Conservation (phyloP, 192 early-diverging fungal genomes). For the Glomus cerebriforme region DNA sequence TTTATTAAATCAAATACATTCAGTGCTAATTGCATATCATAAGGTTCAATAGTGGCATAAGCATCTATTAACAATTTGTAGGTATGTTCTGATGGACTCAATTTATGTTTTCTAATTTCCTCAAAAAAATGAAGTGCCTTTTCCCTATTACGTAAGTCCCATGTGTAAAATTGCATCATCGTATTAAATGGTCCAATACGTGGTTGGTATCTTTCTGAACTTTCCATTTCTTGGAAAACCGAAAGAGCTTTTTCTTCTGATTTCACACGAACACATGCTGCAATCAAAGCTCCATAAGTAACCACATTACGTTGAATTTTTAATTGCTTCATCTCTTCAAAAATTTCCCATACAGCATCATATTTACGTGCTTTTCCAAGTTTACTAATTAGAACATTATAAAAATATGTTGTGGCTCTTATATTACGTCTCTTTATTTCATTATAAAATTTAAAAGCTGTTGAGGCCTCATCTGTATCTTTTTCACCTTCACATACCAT, state of each 20-base stretch:
- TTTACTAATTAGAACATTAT: conserved; percentile 62
- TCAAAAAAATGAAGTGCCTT: conserved; percentile 53
- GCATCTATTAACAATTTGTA: conserved; percentile 60
- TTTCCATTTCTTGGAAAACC: conserved; percentile 52
- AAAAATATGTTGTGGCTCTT: conserved; percentile 57
- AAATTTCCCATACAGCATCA: conserved; percentile 50
- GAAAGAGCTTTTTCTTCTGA: conserved; percentile 52
- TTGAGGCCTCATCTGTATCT: conserved; percentile 53
- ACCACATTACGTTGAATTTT: conserved; percentile 53
- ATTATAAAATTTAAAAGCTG: conserved; percentile 55
- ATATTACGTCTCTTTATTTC: conserved; percentile 57
- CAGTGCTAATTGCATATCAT: conserved; percentile 56
- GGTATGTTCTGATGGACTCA: conserved; percentile 56
- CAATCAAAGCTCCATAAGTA: conserved; percentile 59
- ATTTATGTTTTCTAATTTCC: conserved; percentile 42
- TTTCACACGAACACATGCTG: conserved; percentile 56
- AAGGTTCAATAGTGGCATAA: conserved; percentile 55
- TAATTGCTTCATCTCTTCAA: conserved; percentile 58
- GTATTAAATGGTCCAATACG: conserved; percentile 57
- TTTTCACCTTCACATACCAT: conserved; percentile 52
- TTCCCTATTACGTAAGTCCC: conserved; percentile 52
- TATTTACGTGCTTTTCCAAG: conserved; percentile 61
- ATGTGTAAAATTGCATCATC: conserved; percentile 66
- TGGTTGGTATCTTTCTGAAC: conserved; percentile 47
- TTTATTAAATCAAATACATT: conserved; percentile 47